Base-by-base conservation (phyloP, 2,329 filamentous ascomycete genomes). In the Pseudogymnoascus sp. region DNA sequence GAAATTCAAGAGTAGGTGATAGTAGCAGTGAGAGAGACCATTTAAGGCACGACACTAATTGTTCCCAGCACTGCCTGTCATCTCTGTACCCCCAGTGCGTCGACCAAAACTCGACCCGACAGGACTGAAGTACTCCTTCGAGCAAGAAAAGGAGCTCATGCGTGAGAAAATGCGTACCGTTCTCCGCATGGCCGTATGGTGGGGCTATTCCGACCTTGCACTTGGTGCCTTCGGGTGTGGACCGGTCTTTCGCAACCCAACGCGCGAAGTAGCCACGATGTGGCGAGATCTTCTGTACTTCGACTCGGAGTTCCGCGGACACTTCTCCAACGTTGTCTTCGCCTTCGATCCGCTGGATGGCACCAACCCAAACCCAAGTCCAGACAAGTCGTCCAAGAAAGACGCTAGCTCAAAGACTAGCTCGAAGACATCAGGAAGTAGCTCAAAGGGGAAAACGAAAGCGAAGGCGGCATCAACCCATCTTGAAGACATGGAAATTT, bases 61-160 rank as follows among this genome's bases (percentile, higher is more conserved):
- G 28, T 16, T 28, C 25, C 60, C 75, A 67, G 78, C 82, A 53
- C 75, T 91, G 31, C 87, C 88, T 8, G 86, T 92, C n/a, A 83
- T 91, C 63, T 90, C 87, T 1, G 85, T 91, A 18, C 83, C 87
- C 21, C 88, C 89, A 8, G 84, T 87, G 6, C 83, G 87, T 23
- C 84, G 88, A 75, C 89, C 89, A 16, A 91, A 91, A 74, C 81
- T 92, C 40, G 86, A 86, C 69, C 83, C 85, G 64, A 79, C 80
- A 59, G 86, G 85, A n/a, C 79, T 79, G 65, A 84, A 83, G 66
- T 92, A 91, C 74, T 88, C 87, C 0, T 92, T 92, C 73, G 78
- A 80, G 3, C 80, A 86, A 69, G 89, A 92, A 75, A 83, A 83
- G 65, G 84, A 89, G 67, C 80, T 91, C 72, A 88, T 90, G 75